These are phyloP conservation scores for Dendrocalamus sinicus DNA, from an alignment of 176 grass and related monocot species.

Conservation along the genomic window DNA sequence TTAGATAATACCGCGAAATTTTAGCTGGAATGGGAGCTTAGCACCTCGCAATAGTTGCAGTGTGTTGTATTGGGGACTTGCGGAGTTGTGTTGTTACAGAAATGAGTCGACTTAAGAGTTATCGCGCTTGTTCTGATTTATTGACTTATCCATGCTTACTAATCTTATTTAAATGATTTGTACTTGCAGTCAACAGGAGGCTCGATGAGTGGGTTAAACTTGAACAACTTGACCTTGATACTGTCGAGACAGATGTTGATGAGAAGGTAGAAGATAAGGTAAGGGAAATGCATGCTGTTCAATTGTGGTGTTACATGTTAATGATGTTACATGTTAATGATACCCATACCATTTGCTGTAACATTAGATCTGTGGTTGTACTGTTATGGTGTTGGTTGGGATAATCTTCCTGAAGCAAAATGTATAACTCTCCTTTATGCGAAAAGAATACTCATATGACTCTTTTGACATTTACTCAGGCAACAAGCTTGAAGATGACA, in stretches of 20 bases:
- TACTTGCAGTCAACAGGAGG: slow-evolving; percentile 85
- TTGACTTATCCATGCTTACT: slow-evolving; percentile 19
- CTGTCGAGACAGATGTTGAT: slow-evolving; percentile 84
- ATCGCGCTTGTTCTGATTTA: not conserved
- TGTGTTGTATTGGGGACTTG: not conserved
- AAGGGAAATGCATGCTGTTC: slow-evolving; percentile 30
- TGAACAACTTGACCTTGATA: slow-evolving; percentile 95
- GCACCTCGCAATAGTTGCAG: not conserved
- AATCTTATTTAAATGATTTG: slow-evolving; percentile 6
- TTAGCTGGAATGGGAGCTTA: not conserved
- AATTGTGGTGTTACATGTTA: not conserved
- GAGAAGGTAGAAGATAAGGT: slow-evolving; percentile 99
- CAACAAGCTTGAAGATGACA: slow-evolving; percentile 98
- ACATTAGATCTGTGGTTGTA: not conserved
- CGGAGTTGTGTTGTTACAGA: not conserved
- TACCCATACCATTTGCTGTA: slow-evolving; percentile 1
- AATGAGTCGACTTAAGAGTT: not conserved
- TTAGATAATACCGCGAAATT: slow-evolving; percentile 19
- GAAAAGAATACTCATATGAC: not conserved
- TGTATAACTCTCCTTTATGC: not conserved
- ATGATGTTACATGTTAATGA: not conserved
- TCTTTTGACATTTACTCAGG: slow-evolving; percentile 61
- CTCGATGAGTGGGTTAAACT: slow-evolving; percentile 99
- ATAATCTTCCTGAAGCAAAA: slow-evolving; percentile 10
- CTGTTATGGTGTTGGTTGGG: not conserved